Conservation (phyloP, 495 filamentous ascomycete genomes). For the Platismatia glauca region DNA sequence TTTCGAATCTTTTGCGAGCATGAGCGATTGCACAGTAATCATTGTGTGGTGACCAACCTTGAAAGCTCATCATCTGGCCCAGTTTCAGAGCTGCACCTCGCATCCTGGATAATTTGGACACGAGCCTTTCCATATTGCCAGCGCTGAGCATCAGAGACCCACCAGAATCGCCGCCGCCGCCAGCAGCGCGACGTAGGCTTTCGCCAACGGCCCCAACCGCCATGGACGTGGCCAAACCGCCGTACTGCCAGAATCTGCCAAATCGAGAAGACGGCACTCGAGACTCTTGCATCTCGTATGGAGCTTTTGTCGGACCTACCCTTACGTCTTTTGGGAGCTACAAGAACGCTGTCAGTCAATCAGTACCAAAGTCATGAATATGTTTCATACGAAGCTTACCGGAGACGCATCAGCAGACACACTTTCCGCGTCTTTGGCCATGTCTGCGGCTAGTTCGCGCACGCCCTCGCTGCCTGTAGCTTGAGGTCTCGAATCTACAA, state of each 20-base stretch:
- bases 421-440: conserved; percentile 27
- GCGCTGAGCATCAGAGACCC: conserved; percentile 83
- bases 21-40: conserved; percentile 11
- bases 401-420: conserved; percentile 11
- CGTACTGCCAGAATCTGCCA: conserved; percentile 86
- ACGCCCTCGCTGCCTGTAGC: conserved; percentile 23
- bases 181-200: conserved; percentile 61
- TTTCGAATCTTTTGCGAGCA: conserved; percentile 58
- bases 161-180: conserved; percentile 40
- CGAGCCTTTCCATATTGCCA: conserved; percentile 83
- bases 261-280: conserved; percentile 82
- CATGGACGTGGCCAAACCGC: conserved; percentile 88
- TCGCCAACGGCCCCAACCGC: conserved; percentile 87
- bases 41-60: conserved; percentile 42
- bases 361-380: conserved; percentile 25
- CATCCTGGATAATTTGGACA: conserved; percentile 89
- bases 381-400: conserved; percentile 15
- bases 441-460: conserved; percentile 28
- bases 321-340: conserved; percentile 27
- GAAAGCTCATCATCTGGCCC: conserved; percentile 94
- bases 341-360: conserved; percentile 34
- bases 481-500: not conserved
- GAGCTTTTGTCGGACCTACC: conserved; percentile 11
- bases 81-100: conserved; percentile 96
- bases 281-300: conserved; percentile 77